Evolutionary conservation across 257 asterid genomes (phyloP).

Genomic region (Plantago major): DNA sequence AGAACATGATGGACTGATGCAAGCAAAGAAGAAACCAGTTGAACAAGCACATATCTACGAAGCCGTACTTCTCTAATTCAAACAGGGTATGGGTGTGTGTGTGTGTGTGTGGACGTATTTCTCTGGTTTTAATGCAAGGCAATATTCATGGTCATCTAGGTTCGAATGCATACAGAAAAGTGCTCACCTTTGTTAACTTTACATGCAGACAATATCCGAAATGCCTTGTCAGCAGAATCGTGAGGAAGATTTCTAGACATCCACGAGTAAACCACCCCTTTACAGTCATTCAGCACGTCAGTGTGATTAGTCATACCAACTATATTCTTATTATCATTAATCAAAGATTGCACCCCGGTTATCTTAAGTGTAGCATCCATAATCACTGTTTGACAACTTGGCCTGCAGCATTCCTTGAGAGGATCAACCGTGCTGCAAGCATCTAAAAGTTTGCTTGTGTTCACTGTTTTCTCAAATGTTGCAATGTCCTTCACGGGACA

Average conservation of each 20-base stretch:
- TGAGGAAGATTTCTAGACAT: slow-evolving; percentile 71
- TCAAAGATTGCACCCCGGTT: slow-evolving; percentile 49
- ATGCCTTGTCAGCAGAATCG: slow-evolving; percentile 72
- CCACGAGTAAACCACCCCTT: slow-evolving; percentile 83
- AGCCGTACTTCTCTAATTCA: no score
- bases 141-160: no score
- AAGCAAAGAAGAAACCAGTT: no score
- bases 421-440: slow-evolving; percentile 84
- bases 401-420: slow-evolving; percentile 90
- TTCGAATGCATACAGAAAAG: background rate
- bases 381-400: slow-evolving; percentile 83
- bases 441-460: slow-evolving; percentile 80
- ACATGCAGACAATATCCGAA: slow-evolving; percentile 89
- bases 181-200: slow-evolving; percentile 84
- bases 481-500: slow-evolving; percentile 82
- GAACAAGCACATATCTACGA: no score
- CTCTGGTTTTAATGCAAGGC: no score
- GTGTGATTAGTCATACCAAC: slow-evolving; percentile 47
- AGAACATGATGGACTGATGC: no score
- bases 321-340: slow-evolving; percentile 48
- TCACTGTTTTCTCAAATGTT: slow-evolving; percentile 74
- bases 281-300: slow-evolving; percentile 74
- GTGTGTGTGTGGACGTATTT: no score
- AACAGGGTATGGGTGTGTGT: no score
- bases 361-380: slow-evolving; percentile 86